Percentiles rank a stretch among this genome's conserved stretches.
Conservation (phyloP, 2,329 filamentous ascomycete species). For the Arthroderma sp. region DNA sequence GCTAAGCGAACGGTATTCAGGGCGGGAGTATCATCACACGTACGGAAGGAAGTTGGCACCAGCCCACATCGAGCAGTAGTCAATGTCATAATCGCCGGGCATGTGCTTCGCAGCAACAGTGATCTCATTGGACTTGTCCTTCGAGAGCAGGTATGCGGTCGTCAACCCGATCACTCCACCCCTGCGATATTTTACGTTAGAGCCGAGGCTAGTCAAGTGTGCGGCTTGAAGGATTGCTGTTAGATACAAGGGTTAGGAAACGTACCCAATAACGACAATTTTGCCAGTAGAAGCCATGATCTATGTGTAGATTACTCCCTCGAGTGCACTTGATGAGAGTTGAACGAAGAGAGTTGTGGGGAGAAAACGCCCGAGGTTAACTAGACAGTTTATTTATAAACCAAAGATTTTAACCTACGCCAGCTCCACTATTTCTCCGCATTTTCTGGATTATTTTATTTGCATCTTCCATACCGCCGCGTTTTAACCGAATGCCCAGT, state of each 20-base stretch:
- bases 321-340: not conserved
- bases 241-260: not conserved
- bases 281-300: slow-evolving; percentile 19
- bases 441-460: no score
- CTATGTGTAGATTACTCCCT: not conserved
- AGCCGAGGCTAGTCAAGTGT: not conserved
- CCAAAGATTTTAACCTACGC: no score
- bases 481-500: no score
- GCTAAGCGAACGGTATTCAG: not conserved
- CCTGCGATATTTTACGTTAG: slow-evolving; percentile 26
- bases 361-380: not conserved
- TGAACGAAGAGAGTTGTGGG: not conserved
- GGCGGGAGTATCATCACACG: slow-evolving; percentile 22
- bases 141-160: slow-evolving; percentile 50
- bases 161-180: slow-evolving; percentile 57
- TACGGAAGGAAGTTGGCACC: slow-evolving; percentile 69
- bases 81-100: slow-evolving; percentile 83
- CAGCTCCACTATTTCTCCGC: no score
- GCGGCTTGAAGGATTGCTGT: not conserved
- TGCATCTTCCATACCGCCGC: no score
- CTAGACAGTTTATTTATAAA: not conserved
- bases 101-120: slow-evolving; percentile 77
- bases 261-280: slow-evolving; percentile 32
- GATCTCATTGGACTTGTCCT: slow-evolving; percentile 45
- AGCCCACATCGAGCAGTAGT: slow-evolving; percentile 84